Conservation (phyloP, 768 basidiomycete species). For the Cantharellus cinnabarinus region DNA sequence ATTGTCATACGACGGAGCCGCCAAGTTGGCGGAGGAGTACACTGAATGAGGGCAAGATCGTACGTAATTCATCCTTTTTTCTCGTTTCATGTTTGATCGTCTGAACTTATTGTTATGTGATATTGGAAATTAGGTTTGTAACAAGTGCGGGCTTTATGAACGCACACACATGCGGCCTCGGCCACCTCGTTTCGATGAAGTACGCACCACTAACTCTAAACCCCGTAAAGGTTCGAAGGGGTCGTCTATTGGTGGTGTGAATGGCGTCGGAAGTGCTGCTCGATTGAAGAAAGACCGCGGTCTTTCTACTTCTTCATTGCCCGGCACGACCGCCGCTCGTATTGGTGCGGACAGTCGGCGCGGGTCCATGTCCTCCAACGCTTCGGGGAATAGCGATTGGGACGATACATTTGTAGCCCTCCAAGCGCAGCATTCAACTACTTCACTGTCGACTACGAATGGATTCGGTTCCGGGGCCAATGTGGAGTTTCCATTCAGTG, state of each 20-base stretch:
- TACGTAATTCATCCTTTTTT: constrained; percentile 5
- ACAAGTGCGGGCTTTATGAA: constrained; percentile 83
- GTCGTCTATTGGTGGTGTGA: constrained; percentile 11
- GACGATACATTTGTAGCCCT: too few species aligned
- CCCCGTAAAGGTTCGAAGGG: constrained; percentile 33
- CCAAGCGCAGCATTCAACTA: too few species aligned
- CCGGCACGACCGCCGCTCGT: too few species aligned
- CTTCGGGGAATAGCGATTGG: too few species aligned
- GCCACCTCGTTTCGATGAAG: constrained; percentile 71
- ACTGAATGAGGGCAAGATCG: constrained; percentile 79
- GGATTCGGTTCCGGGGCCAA: too few species aligned
- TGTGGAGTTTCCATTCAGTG: too few species aligned
- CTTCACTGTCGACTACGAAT: too few species aligned
- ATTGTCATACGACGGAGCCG: constrained; percentile 81
- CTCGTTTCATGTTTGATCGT: background rate
- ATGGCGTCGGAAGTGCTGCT: too few species aligned
- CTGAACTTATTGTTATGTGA: background rate
- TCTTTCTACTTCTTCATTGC: too few species aligned
- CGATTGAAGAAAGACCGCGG: too few species aligned
- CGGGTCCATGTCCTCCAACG: too few species aligned
- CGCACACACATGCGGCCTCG: constrained; percentile 70
- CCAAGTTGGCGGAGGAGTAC: constrained; percentile 76
- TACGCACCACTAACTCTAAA: constrained; percentile 61
- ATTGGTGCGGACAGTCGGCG: too few species aligned
- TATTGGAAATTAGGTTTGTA: constrained; percentile 32